Base-by-base conservation (phyloP, 2,329 filamentous ascomycete species). In the Emericellopsis cladophorae region DNA sequence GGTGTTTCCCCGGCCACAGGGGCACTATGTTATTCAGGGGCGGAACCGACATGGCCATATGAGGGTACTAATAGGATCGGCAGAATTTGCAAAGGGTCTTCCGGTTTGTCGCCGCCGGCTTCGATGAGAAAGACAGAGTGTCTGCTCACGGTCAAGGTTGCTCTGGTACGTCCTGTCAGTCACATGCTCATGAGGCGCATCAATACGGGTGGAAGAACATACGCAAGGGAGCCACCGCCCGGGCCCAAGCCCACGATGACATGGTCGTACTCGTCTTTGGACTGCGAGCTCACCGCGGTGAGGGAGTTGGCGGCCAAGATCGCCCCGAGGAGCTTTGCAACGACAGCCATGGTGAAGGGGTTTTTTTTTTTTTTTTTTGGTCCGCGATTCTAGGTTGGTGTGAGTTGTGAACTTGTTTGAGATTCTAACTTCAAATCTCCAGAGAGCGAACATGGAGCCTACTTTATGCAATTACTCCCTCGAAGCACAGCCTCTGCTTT, bases 81-180 rank as follows among this genome's bases (percentile, higher is more conserved):
- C 15, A 57, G 42, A 8, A 52, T 50, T 39, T 60, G 58, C 16
- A 51, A 49, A 24, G 46, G 44, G 40, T 57, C 53, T 39, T 58
- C 51, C 6, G 42, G 45, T 22, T 52, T 46, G 7, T 49, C 41
- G 5, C 37, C 43, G 9, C 47, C 47, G 7, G 47, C 47, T 34
- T 49, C 47, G n/a, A 49, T 42, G 4, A 49, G 37, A 23, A 49
- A 47, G 9, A 44, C 44, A 9, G 41, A 42, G 22, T 42, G 14
- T 16, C 41, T 36, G 18, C 37, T 39, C 7, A 31, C 31, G 31
- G 41, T 36, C 15, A 42, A 26, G 29, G 40, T 42, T 7, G 36
- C 41, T 14, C 41, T 42, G 21, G 21, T 10, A 14, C 4, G 8
- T 33, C 2, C 4, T 18, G 21, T 42, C 7, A 42, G 36, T 34